phyloP scores from a whole-genome alignment of 495 filamentous ascomycete genomes.

The Aspergillus wentii region DNA sequence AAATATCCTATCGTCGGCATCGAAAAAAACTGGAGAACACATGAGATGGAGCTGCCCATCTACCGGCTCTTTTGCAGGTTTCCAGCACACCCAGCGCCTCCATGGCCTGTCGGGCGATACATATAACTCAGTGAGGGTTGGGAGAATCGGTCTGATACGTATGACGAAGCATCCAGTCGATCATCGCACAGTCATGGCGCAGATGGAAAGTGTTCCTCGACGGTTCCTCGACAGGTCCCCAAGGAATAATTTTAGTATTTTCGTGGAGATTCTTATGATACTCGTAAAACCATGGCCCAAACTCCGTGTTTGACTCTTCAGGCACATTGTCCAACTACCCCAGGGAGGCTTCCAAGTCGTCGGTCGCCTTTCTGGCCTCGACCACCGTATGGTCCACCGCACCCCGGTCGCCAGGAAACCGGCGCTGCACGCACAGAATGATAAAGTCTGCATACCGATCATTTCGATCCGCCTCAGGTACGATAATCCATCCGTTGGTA shows the following conservation, averaged over 20 bases:
- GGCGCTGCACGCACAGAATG: constrained; percentile 4
- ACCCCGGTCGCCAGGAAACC: constrained; percentile 2
- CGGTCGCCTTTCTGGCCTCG: constrained; percentile 1
- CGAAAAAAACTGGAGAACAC: too few relatives aligned
- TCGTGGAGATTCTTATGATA: constrained; percentile 4
- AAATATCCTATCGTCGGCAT: too few relatives aligned
- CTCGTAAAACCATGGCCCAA: constrained; percentile 7
- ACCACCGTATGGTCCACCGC: constrained; percentile 7
- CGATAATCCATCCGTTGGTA: constrained; percentile 2
- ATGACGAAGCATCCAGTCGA: constrained; percentile 8
- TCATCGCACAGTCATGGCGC: constrained; percentile 3
- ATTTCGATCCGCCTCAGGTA: constrained; percentile 4
- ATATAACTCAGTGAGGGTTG: too few relatives aligned
- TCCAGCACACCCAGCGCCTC: too few relatives aligned
- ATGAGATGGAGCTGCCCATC: too few relatives aligned
- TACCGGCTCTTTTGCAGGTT: too few relatives aligned
- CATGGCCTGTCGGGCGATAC: too few relatives aligned
- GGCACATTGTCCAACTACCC: constrained; percentile 7
- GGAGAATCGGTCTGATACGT: constrained; percentile 21
- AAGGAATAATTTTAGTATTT: neutral
- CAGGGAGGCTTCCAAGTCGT: neutral
- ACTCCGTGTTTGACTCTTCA: constrained; percentile 7
- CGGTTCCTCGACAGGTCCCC: constrained; percentile 1
- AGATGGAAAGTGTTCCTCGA: constrained; percentile 2
- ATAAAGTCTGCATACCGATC: constrained; percentile 3